phyloP scores from a whole-genome alignment of 805 yeast species.

The Yarrowia yakushimensis region DNA sequence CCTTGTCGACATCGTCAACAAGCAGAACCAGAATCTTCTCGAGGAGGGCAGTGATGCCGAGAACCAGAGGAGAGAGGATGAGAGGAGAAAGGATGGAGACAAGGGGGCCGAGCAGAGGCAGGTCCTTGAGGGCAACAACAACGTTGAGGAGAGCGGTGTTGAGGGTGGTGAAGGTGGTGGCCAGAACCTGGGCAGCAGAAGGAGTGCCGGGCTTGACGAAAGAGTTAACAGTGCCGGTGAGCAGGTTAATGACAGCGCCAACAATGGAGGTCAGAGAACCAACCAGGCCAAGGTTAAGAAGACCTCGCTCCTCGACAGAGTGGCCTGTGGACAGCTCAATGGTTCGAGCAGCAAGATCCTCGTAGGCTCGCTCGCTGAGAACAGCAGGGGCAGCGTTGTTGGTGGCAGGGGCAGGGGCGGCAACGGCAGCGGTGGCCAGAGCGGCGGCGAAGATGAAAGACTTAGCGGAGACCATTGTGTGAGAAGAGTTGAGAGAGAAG shows the following conservation, averaged over 20 bases:
- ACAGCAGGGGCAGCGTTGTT: not conserved
- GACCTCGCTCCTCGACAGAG: not conserved
- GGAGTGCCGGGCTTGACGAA: not conserved
- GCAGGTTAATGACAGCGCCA: not conserved
- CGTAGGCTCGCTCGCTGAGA: not conserved
- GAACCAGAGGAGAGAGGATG: not conserved
- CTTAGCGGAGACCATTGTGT: constrained; percentile 18
- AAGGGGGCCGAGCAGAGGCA: not conserved
- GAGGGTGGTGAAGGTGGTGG: not conserved
- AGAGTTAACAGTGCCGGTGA: not conserved
- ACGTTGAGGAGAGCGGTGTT: not conserved
- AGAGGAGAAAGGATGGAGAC: not conserved
- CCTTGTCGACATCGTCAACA: constrained; percentile 19
- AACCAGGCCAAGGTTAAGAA: not conserved
- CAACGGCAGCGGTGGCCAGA: constrained; percentile 7
- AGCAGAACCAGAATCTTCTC: not conserved
- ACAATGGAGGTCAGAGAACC: not conserved
- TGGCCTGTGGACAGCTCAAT: not conserved
- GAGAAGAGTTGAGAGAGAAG: not conserved
- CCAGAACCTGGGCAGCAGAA: constrained; percentile 1
- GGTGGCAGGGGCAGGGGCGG: not conserved
- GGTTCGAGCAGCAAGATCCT: not conserved
- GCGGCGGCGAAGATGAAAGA: not conserved
- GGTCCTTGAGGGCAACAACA: not conserved
- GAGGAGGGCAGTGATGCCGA: not conserved